Conservation (phyloP, 2,329 filamentous ascomycete genomes). For the Alternaria sp. region DNA sequence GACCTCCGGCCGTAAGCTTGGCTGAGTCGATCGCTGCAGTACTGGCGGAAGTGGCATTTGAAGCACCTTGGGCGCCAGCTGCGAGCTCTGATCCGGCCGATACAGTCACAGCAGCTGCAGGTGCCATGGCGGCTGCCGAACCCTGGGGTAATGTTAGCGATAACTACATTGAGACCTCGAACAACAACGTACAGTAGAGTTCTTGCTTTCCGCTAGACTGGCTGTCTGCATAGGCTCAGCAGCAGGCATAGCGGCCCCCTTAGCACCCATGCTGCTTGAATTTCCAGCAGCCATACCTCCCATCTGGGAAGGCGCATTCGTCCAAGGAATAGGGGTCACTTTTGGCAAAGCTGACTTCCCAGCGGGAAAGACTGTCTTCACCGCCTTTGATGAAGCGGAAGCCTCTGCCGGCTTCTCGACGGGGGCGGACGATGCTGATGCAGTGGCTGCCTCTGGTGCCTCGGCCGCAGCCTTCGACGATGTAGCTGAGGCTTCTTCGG, state of each 20-base stretch:
- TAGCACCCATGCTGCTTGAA: background rate
- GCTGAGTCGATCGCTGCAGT: constrained; percentile 25
- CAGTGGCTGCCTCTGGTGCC: background rate
- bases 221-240: background rate
- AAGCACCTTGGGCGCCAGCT: constrained; percentile 14
- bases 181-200: constrained; percentile 19
- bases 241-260: background rate
- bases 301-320: background rate
- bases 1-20: constrained; percentile 26
- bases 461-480: background rate
- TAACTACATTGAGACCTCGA: background rate
- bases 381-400: background rate
- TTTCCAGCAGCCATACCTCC: background rate
- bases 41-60: constrained; percentile 12
- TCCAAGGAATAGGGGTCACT: constrained; percentile 8
- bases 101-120: constrained; percentile 16
- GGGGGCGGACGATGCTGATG: background rate
- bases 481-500: background rate
- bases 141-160: background rate
- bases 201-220: constrained; percentile 12
- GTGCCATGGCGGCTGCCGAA: background rate
- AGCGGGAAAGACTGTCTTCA: constrained; percentile 2
- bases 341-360: constrained; percentile 7
- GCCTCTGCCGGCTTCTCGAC: background rate
- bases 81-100: constrained; percentile 20